Evolutionary conservation across 768 basidiomycete genomes (phyloP).

Genomic region (Tricholoma flavovirens): DNA sequence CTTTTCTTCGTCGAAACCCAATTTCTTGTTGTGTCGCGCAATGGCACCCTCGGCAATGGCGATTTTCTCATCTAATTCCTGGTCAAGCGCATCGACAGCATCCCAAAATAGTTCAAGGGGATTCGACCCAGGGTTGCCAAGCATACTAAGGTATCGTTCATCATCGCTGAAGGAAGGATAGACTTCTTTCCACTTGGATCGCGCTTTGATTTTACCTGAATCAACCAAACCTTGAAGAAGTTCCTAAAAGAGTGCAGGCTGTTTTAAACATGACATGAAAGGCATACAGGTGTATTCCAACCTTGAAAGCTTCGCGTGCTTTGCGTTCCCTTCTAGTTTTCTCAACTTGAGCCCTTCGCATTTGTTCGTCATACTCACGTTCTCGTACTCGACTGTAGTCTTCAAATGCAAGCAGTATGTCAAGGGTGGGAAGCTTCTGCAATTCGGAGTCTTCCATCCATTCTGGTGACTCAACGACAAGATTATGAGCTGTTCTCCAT

Average conservation of each 20-base stretch:
- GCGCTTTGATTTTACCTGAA: slow-evolving; percentile 64
- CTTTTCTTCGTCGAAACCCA: slow-evolving; percentile 24
- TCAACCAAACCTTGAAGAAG: slow-evolving; percentile 68
- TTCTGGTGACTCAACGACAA: slow-evolving; percentile 70
- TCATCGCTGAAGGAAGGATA: slow-evolving; percentile 76
- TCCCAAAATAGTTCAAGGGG: slow-evolving; percentile 98
- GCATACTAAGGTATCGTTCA: slow-evolving; percentile 77
- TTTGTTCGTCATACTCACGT: slow-evolving; percentile 86
- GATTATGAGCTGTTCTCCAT: slow-evolving; percentile 80
- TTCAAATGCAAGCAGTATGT: slow-evolving; percentile 90
- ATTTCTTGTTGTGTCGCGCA: slow-evolving; percentile 36
- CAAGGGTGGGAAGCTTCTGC: slow-evolving; percentile 79
- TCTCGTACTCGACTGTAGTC: slow-evolving; percentile 89
- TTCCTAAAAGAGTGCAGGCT: slow-evolving; percentile 34
- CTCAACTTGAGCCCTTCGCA: slow-evolving; percentile 73
- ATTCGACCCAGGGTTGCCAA: slow-evolving; percentile 91
- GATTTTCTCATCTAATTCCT: slow-evolving; percentile 76
- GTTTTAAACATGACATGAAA: not conserved
- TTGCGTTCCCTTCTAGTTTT: slow-evolving; percentile 83
- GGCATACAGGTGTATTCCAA: slow-evolving; percentile 21
- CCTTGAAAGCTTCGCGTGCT: slow-evolving; percentile 88
- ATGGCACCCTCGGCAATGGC: slow-evolving; percentile 60
- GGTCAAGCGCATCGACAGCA: slow-evolving; percentile 79
- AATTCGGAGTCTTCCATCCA: slow-evolving; percentile 77
- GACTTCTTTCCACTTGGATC: slow-evolving; percentile 88